Base-by-base conservation (phyloP, 2,329 filamentous ascomycete species). In the Byssochlamys sp. region DNA sequence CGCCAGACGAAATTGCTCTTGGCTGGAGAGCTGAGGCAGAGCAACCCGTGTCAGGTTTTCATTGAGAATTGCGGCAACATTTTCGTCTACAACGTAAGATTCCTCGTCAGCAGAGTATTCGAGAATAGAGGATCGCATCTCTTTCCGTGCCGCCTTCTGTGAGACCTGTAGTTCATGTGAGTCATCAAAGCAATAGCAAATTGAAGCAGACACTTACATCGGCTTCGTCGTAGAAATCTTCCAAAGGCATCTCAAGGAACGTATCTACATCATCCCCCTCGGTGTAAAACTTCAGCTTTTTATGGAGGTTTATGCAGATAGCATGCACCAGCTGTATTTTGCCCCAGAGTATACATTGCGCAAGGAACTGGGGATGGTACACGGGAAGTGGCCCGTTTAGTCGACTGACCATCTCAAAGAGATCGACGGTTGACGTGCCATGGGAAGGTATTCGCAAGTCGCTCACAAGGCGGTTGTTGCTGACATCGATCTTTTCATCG, bases 341-440 rank as follows among this genome's bases (percentile, higher is more conserved):
- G 0, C 91, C 92, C 24, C 86, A 82, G 27, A 96, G 78, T 39
- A 95, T 90, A 65, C 89, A 92, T 70, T 96, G 89, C 55, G 89
- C 88, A 27, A 97, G 75, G 58, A 96, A 89, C 66, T 95, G 90
- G 0, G 94, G 94, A 66, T 99, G 92, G 65, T 95, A 99, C 1
- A 95, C 81, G 0, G 94, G 90, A 5, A 97, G 77, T 2, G 91
- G 88, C 0, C 90, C 89, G 67, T 96, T 97, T 53, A 97, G 79
- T 60, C 89, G 81, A 63, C 89, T 88, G 10, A 95, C 89, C 7
- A 91, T 82, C 45, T 91, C 85, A 63, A 95, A 95, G 3, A 96
- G 76, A 67, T 94, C 86, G 69, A 84, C 81, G 1, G 77, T 78
- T 3, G 78, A 78, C 10, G 71, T 72, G 49, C 78, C 73, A 57